phyloP scores from a whole-genome alignment of 108 stramenopile species.

The Aurantiochytrium sp. region DNA sequence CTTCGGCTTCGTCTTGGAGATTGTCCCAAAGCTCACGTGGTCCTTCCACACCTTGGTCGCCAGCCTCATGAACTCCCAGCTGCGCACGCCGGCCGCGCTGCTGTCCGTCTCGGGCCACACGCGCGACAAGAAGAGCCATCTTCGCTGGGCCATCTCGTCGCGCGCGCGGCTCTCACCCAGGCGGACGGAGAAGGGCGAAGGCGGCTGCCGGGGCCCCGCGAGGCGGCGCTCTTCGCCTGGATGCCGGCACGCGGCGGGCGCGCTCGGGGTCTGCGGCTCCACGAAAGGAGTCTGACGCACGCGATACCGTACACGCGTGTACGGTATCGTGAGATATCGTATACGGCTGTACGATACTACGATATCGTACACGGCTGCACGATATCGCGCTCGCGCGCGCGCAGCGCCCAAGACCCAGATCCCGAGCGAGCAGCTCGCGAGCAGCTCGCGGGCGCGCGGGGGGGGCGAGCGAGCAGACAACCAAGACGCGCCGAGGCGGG shows the following conservation, averaged over 20 bases:
- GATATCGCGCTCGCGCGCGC: too few relatives aligned
- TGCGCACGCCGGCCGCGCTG: constrained; percentile 22
- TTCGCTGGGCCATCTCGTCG: background rate
- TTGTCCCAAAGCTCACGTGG: background rate
- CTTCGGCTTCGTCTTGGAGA: background rate
- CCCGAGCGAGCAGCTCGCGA: too few relatives aligned
- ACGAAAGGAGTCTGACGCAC: too few relatives aligned
- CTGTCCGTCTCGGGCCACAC: background rate
- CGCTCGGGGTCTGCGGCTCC: too few relatives aligned
- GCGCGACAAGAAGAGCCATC: constrained; percentile 20
- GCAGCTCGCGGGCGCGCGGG: background rate
- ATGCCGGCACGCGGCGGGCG: too few relatives aligned
- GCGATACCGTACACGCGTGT: too few relatives aligned
- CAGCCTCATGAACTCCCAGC: background rate
- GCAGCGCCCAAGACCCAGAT: too few relatives aligned
- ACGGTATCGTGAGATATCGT: too few relatives aligned
- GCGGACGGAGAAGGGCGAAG: background rate
- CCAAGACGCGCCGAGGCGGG: background rate
- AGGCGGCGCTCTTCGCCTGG: background rate
- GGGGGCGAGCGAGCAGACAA: background rate
- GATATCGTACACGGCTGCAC: too few relatives aligned
- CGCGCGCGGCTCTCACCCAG: background rate
- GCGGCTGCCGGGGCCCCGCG: background rate
- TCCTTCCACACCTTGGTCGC: background rate
- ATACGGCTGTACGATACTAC: too few relatives aligned